Percentiles rank a stretch among this genome's conserved stretches.
Conservation (phyloP, 176 grass and related monocot species). For the Otatea glauca region DNA sequence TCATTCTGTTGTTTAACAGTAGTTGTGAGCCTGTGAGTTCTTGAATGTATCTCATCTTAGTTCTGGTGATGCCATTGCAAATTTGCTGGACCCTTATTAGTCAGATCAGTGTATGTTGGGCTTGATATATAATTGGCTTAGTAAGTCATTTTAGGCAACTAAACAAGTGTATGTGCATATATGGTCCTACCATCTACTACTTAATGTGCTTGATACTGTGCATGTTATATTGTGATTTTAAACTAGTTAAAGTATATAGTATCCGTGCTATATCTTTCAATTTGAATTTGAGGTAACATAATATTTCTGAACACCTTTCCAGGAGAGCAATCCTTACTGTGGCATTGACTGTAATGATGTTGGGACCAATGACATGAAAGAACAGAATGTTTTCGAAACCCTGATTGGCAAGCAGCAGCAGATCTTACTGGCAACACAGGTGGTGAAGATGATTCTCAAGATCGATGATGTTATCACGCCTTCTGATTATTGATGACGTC, state of each 20-base stretch:
- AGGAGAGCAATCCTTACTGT: slow-evolving; percentile 73
- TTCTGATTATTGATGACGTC: slow-evolving; percentile 61
- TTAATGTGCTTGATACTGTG: not conserved
- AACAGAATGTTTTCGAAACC: slow-evolving; percentile 83
- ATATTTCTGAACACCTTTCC: slow-evolving; percentile 40
- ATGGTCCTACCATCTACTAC: not conserved
- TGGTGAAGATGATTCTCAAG: slow-evolving; percentile 96
- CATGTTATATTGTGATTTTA: not conserved
- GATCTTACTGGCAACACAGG: slow-evolving; percentile 78
- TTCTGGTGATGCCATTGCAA: not conserved
- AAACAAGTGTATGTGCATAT: not conserved
- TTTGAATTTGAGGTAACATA: not conserved
- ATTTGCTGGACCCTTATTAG: not conserved
- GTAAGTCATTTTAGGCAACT: not conserved
- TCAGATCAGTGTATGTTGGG: not conserved
- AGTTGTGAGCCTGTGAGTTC: not conserved
- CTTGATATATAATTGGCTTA: not conserved
- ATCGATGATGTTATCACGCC: slow-evolving; percentile 82
- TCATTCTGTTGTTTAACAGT: not conserved
- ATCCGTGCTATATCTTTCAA: not conserved
- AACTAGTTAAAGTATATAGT: not conserved
- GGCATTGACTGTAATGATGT: slow-evolving; percentile 94
- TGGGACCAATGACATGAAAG: slow-evolving; percentile 77
- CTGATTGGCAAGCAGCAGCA: slow-evolving; percentile 92
- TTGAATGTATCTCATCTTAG: not conserved